Conservation (phyloP, 768 basidiomycete species). For the Macrolepiota dolichaula region DNA sequence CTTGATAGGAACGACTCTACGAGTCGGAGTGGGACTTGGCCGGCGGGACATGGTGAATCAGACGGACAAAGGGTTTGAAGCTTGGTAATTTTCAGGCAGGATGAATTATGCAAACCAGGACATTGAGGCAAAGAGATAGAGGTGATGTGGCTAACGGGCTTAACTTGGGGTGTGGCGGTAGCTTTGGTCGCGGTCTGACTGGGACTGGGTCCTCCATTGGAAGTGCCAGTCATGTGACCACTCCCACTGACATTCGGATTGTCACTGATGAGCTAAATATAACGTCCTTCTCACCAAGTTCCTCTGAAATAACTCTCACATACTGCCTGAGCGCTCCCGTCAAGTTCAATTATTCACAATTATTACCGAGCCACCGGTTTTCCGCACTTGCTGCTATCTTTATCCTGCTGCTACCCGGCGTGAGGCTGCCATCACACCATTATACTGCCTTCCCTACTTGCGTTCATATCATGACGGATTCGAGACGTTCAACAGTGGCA, state of each 20-base stretch:
- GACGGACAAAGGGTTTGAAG: neutral
- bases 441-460: neutral
- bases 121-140: neutral
- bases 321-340: neutral
- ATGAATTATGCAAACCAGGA: neutral
- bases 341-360: neutral
- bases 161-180: neutral
- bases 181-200: neutral
- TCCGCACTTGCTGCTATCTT: neutral
- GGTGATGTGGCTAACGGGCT: neutral
- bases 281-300: neutral
- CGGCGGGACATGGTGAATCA: constrained; percentile 31
- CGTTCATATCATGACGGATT: neutral
- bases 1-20: constrained; percentile 45
- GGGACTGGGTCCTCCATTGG: neutral
- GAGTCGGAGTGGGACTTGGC: constrained; percentile 33
- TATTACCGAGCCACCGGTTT: neutral
- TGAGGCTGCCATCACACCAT: neutral
- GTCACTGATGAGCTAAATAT: neutral
- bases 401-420: neutral
- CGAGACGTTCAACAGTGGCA: neutral
- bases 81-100: neutral
- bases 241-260: no score
- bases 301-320: neutral
- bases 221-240: neutral